Evolutionary conservation across 495 filamentous ascomycete species (phyloP).

Genomic region (Hypoxylon subgilvum): DNA sequence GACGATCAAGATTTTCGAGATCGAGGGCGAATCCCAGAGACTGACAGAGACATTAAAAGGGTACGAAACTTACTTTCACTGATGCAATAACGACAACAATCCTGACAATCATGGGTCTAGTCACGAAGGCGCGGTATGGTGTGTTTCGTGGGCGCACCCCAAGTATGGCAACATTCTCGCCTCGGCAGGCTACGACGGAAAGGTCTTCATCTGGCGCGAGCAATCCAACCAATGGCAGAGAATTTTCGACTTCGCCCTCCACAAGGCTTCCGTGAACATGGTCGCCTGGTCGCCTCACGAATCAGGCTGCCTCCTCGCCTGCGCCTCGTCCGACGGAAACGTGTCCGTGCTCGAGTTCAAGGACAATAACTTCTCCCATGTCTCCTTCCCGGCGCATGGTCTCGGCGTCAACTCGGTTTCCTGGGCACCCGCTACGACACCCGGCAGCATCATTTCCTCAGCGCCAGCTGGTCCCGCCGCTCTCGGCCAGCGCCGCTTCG

Average conservation of each 20-base stretch:
- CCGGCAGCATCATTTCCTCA: constrained; percentile 79
- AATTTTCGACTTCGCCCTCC: constrained; percentile 87
- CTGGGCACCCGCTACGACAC: constrained; percentile 84
- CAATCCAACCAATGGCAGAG: constrained; percentile 73
- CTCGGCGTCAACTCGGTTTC: constrained; percentile 92
- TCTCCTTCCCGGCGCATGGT: constrained; percentile 88
- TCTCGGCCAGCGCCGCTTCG: constrained; percentile 73
- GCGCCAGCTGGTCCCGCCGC: constrained; percentile 62
- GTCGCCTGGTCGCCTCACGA: constrained; percentile 97
- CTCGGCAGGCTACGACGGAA: constrained; percentile 92
- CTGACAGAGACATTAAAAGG: constrained; percentile 93
- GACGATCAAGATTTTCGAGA: constrained; percentile 99
- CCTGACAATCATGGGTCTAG: constrained; percentile 53
- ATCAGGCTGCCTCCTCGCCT: constrained; percentile 90
- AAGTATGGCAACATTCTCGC: constrained; percentile 98
- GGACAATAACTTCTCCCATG: constrained; percentile 85
- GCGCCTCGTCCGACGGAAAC: constrained; percentile 89
- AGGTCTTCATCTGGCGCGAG: constrained; percentile 98
- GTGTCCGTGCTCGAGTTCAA: constrained; percentile 94
- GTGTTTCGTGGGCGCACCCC: constrained; percentile 95
- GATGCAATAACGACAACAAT: constrained; percentile 9
- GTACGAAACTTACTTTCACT: constrained; percentile 54
- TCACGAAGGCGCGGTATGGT: constrained; percentile 95
- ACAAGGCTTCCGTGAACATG: constrained; percentile 94
- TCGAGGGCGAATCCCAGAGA: constrained; percentile 90